Evolutionary conservation across 805 yeast genomes (phyloP).

Genomic region (Saccharomyces paradoxus): DNA sequence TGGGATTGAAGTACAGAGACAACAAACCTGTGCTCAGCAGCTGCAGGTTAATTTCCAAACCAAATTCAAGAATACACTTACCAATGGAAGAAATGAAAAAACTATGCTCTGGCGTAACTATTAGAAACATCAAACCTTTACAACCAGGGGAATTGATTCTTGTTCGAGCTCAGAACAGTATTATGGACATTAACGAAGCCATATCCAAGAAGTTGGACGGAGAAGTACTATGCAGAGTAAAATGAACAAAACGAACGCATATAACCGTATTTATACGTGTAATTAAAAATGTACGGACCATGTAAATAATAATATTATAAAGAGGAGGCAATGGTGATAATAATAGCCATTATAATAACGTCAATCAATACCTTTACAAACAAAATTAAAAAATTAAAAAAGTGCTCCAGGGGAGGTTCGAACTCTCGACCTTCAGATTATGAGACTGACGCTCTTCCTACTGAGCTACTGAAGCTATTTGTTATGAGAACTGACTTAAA

Average conservation of each 20-base stretch:
- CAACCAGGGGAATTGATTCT: constrained; percentile 87
- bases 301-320: not conserved
- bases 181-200: constrained; percentile 81
- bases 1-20: constrained; percentile 81
- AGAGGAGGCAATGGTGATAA: not conserved
- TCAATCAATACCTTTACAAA: too few species aligned
- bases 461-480: constrained; percentile 19
- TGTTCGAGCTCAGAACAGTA: constrained; percentile 45
- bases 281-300: not conserved
- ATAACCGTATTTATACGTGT: not conserved
- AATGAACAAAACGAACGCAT: constrained; percentile 22
- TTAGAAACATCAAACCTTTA: constrained; percentile 68
- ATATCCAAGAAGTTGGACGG: constrained; percentile 61
- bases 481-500: not conserved
- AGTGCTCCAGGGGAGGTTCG: constrained; percentile 22
- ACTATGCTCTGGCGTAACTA: constrained; percentile 66
- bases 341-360: not conserved
- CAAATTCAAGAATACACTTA: constrained; percentile 67
- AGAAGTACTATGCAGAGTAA: constrained; percentile 73
- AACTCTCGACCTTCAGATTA: constrained; percentile 13
- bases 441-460: constrained; percentile 20
- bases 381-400: not conserved
- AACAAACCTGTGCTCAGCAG: constrained; percentile 67
- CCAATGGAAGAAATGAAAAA: constrained; percentile 55
- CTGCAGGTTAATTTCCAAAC: constrained; percentile 71